Evolutionary conservation across 495 filamentous ascomycete species (phyloP).

Genomic region (Clavariopsis aquatica): DNA sequence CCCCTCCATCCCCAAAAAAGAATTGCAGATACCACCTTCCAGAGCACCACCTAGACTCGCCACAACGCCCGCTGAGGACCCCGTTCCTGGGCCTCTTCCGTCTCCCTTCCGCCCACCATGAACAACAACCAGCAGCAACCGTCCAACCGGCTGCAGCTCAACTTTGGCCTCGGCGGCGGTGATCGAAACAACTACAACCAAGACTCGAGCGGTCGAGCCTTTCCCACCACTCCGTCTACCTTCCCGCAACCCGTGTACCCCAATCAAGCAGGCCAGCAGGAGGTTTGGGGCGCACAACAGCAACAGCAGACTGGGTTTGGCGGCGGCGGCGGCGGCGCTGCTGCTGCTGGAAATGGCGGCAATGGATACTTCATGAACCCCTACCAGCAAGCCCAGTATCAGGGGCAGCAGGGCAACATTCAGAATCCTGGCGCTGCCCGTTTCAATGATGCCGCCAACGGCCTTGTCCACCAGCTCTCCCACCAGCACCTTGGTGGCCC

Average conservation of each 20-base stretch:
- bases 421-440: constrained; percentile 54
- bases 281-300: constrained; percentile 55
- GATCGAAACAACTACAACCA: constrained; percentile 39
- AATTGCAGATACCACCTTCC: constrained; percentile 18
- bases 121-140: constrained; percentile 33
- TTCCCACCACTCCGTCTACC: constrained; percentile 94
- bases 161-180: constrained; percentile 47
- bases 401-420: constrained; percentile 58
- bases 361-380: constrained; percentile 67
- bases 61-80: constrained; percentile 2
- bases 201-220: constrained; percentile 60
- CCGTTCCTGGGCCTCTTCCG: constrained; percentile 6
- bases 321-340: constrained; percentile 33
- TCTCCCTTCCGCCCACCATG: constrained; percentile 16
- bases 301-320: constrained; percentile 2
- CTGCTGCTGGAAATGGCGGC: constrained; percentile 43
- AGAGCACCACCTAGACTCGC: constrained; percentile 8
- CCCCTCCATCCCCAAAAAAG: constrained; percentile 12
- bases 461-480: constrained; percentile 91
- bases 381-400: constrained; percentile 59
- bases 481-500: constrained; percentile 77
- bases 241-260: constrained; percentile 88
- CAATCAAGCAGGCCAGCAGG: constrained; percentile 53
- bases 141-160: constrained; percentile 46
- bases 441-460: constrained; percentile 67